phyloP scores from a whole-genome alignment of 2,329 filamentous ascomycete species.

The Hirsutella minnesotensis region DNA sequence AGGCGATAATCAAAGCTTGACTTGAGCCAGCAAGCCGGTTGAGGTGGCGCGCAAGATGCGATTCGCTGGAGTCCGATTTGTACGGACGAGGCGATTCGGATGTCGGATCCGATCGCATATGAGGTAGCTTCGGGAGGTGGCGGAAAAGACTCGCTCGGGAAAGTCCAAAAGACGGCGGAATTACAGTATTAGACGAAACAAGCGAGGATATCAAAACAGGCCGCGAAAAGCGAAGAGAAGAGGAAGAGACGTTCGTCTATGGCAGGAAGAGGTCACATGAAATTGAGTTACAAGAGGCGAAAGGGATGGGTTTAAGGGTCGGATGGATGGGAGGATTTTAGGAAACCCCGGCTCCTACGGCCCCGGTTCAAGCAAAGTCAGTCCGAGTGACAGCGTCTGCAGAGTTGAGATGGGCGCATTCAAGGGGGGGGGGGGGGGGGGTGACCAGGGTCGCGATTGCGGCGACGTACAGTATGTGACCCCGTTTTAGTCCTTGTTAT shows the following conservation, averaged over 20 bases:
- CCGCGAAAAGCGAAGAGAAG: neutral
- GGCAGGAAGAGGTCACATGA: neutral
- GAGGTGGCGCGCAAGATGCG: neutral
- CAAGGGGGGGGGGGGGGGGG: neutral
- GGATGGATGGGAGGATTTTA: neutral
- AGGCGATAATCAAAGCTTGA: neutral
- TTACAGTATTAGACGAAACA: neutral
- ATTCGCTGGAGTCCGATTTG: too few species aligned
- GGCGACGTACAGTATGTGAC: neutral
- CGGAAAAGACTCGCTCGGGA: neutral
- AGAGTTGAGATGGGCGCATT: neutral
- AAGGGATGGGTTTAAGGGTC: neutral
- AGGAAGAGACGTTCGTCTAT: neutral
- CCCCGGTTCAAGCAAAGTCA: neutral
- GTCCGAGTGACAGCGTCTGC: neutral
- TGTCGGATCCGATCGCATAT: too few species aligned
- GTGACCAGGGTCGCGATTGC: slow-evolving; percentile 2
- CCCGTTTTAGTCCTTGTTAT: too few species aligned
- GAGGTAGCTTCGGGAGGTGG: too few species aligned
- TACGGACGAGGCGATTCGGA: too few species aligned
- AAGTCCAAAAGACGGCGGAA: neutral
- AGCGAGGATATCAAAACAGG: neutral
- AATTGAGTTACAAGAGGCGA: neutral
- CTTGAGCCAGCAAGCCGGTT: neutral
- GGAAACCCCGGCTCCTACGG: neutral